Evolutionary conservation across 73 alveolate genomes (phyloP).

Genomic region (Paramecium biaurelia): DNA sequence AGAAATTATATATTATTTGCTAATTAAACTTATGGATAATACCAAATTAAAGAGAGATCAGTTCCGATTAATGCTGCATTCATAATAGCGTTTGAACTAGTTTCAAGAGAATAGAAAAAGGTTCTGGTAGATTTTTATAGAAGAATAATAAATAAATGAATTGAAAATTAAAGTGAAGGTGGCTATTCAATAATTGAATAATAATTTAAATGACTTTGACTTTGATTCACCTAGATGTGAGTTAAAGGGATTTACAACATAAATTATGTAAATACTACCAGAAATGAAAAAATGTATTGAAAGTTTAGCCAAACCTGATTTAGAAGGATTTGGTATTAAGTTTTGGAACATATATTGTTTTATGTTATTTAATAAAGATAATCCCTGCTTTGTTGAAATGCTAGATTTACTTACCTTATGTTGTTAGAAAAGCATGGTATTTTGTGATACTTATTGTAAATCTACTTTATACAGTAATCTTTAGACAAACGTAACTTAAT

Average conservation of each 20-base stretch:
- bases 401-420: background rate
- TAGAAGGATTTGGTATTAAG: background rate
- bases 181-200: background rate
- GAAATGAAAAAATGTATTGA: background rate
- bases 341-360: background rate
- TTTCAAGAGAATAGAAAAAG: background rate
- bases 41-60: background rate
- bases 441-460: background rate
- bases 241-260: background rate
- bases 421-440: background rate
- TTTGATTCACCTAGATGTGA: background rate
- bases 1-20: background rate
- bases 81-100: background rate
- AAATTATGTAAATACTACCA: background rate
- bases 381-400: background rate
- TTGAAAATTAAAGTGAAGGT: background rate
- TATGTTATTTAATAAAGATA: background rate
- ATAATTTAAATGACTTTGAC: background rate
- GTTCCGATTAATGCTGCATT: background rate
- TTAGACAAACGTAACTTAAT: background rate
- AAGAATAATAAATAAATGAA: constrained; percentile 1
- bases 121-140: background rate
- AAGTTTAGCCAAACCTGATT: background rate
- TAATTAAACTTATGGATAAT: background rate
- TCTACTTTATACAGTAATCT: background rate